Conservation (phyloP, 768 basidiomycete species). For the Lactarius deliciosus region DNA sequence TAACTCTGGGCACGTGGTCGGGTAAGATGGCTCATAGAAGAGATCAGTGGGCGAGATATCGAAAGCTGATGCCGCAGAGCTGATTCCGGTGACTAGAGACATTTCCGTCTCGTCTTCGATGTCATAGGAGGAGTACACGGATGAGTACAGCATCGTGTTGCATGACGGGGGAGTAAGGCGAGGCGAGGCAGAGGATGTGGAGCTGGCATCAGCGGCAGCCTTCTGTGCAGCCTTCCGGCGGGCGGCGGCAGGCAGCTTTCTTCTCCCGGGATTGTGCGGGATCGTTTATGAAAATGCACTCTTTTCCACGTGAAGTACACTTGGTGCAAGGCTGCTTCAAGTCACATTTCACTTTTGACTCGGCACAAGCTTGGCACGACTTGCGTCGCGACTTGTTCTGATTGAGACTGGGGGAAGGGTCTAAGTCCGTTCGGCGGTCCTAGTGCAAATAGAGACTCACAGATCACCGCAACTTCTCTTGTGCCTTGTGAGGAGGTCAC, state of each 20-base stretch:
- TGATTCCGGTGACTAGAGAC: slow-evolving; percentile 17
- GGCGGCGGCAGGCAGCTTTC: slow-evolving; percentile 28
- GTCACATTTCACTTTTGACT: slow-evolving; percentile 68
- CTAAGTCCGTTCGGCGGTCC: not conserved
- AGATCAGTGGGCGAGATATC: slow-evolving; percentile 23
- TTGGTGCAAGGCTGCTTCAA: slow-evolving; percentile 61
- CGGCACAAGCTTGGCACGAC: slow-evolving; percentile 65
- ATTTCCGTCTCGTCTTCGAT: slow-evolving; percentile 16
- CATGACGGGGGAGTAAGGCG: slow-evolving; percentile 18
- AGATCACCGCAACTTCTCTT: slow-evolving; percentile 63
- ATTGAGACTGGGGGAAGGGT: slow-evolving; percentile 30
- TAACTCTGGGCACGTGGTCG: slow-evolving; percentile 22
- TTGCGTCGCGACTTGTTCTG: slow-evolving; percentile 58
- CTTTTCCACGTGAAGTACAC: slow-evolving; percentile 56
- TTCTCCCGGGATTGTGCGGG: slow-evolving; percentile 29
- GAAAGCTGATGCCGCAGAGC: slow-evolving; percentile 20
- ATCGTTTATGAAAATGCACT: slow-evolving; percentile 50
- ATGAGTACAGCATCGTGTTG: slow-evolving; percentile 12
- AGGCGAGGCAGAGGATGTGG: slow-evolving; percentile 23
- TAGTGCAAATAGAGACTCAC: slow-evolving; percentile 39
- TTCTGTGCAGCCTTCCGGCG: slow-evolving; percentile 25
- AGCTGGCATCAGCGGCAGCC: slow-evolving; percentile 16
- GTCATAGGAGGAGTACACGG: slow-evolving; percentile 20
- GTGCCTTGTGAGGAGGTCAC: slow-evolving; percentile 63
- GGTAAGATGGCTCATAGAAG: slow-evolving; percentile 19